Base-by-base conservation (phyloP, 345 rosid genomes). In the Pistacia integerrima region DNA sequence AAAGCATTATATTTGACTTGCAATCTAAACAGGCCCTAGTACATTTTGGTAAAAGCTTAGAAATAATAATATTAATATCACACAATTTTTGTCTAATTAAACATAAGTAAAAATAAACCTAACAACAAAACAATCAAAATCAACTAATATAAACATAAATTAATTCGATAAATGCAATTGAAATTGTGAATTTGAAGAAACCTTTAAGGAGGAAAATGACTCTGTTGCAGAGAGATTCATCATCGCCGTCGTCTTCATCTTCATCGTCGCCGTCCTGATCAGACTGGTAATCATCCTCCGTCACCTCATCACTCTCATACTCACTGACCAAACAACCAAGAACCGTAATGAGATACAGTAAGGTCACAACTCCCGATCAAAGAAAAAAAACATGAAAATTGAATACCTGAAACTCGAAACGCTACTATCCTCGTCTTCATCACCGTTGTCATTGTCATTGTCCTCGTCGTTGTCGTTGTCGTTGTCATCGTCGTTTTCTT, bases 201-300 rank as follows among this genome's bases (percentile, higher is more conserved):
- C 89, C 92, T 82, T 80, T 69, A 66, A 90, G 84, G 48, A 86
- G 81, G 64, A 75, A 63, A 69, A 83, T 72, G 75, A 87, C 87
- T 81, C 74, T 81, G 51, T 76, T 54, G 72, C 82, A 85, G 62
- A 84, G 79, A 76, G 87, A 80, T 64, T 83, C 86, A 35, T 81
- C 87, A 3, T 77, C 84, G 2, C 77, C 77, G 1, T 74, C 82
- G 5, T 81, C 86, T 4, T 80, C 79, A 12, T 70, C 82, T 33
- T 70, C 81, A 2, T 66, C 75, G 13, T 60, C 56, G 44, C 44
- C 64, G 1, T 77, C 76, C 0, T 79, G 79, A 0, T 66, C 33
- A 30, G 33, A 30, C 79, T 17, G 41, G 6, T 13, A 63, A 12
- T 60, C 55, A 41, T 58, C 64, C 2, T 77, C 76, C 0, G 77